phyloP scores from a whole-genome alignment of 2,329 filamentous ascomycete species.

The Nemania sp. region DNA sequence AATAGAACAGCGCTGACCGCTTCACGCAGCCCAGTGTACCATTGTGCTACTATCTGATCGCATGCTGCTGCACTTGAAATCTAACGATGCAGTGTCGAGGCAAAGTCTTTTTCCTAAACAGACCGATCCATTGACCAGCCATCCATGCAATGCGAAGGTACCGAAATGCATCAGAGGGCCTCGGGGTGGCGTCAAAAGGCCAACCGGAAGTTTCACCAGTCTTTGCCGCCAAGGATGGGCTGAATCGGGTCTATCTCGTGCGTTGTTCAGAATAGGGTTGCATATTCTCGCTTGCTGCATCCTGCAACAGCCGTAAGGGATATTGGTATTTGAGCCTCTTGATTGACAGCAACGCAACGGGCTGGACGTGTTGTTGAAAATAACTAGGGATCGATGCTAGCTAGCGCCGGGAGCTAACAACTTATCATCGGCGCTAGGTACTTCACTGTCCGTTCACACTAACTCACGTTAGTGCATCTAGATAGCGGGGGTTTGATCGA shows the following conservation, averaged over 20 bases:
- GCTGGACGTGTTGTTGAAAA: constrained; percentile 15
- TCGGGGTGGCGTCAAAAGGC: constrained; percentile 18
- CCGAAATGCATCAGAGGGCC: not conserved
- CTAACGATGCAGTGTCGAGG: constrained; percentile 14
- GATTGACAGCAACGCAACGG: not conserved
- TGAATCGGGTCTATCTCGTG: constrained; percentile 12
- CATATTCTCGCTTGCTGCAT: constrained; percentile 11
- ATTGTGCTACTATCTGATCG: not conserved
- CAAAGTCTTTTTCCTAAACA: not conserved
- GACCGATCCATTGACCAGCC: not conserved
- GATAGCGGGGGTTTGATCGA: not conserved
- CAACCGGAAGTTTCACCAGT: constrained; percentile 15
- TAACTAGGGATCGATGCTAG: constrained; percentile 1
- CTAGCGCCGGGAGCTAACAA: constrained; percentile 1
- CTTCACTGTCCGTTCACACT: constrained; percentile 3
- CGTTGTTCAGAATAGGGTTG: not conserved
- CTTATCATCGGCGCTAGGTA: not conserved
- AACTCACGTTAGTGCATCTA: too few relatives aligned
- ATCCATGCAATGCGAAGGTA: not conserved
- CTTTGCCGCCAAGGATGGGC: constrained; percentile 25
- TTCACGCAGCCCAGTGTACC: constrained; percentile 9
- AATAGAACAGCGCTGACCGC: constrained; percentile 9
- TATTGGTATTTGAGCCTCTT: not conserved
- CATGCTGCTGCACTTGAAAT: constrained; percentile 14
- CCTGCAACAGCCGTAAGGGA: constrained; percentile 15